Base-by-base conservation (phyloP, 768 basidiomycete species). In the Mycena metata region DNA sequence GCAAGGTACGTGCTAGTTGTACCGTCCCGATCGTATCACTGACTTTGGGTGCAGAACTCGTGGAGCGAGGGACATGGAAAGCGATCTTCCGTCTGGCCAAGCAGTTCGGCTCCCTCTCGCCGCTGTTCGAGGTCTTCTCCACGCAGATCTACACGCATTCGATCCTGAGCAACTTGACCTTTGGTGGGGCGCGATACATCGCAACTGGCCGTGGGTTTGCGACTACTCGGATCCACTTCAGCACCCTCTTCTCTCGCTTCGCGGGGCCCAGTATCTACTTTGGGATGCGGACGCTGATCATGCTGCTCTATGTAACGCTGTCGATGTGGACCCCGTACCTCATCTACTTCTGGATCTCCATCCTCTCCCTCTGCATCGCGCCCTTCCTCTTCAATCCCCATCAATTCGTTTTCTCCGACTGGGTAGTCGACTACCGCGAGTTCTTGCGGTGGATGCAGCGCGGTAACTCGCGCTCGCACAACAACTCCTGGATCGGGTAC, bases 371-470 rank as follows among this genome's bases (percentile, higher is more conserved):
- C 11, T 98, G 96, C 75, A 82, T 98, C 70, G 92, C 97, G 39
- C 98, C 98, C 12, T 99, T 99, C 92, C 78, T 98, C 74, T 99
- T 99, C 89, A 99, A 99, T 77, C 98, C 98, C 16, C 98, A 99
- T 79, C 98, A 99, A 80, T 99, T 99, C 83, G 94, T 94, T 16
- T 93, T 96, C 80, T 89, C 96, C 49, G 98, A 99, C 81, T 99
- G 96, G 81, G 89, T 99, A 79, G 94, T 99, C 76, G 98, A 99
- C 81, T 96, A 72, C 55, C 95, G 97, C 72, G 97, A 99, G 83
- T 99, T 96, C 84, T 82, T 99, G 73, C 89, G 98, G 72, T 99
- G 98, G 98, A 99, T 99, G 96, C 96, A 91, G 43, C 90, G 98
- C 57, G 98, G 98, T 62, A 99, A 99, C 83, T 98, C 98, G 47